phyloP scores from a whole-genome alignment of 164 flowering plant genomes.

The Taxillus chinensis region DNA sequence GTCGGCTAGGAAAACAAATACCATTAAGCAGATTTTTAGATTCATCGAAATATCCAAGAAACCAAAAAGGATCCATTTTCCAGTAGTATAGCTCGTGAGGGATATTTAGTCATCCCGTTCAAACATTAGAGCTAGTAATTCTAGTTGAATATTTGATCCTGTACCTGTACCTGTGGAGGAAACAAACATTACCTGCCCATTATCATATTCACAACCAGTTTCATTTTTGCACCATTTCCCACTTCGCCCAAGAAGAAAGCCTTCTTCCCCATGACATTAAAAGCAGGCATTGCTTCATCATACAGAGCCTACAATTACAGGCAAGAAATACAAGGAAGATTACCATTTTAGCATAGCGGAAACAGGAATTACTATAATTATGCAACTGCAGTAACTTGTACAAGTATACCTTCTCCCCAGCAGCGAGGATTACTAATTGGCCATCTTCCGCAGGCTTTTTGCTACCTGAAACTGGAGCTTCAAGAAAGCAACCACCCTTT shows the following conservation, averaged over 20 bases:
- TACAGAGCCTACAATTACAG: slow-evolving; percentile 46
- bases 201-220: slow-evolving; percentile 95
- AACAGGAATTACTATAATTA: too few relatives aligned
- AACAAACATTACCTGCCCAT: slow-evolving; percentile 74
- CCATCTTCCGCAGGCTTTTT: slow-evolving; percentile 99
- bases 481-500: slow-evolving; percentile 78
- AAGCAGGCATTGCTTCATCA: slow-evolving; percentile 71
- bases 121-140: too few relatives aligned
- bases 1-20: too few relatives aligned
- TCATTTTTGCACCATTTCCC: slow-evolving; percentile 98
- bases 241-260: slow-evolving; percentile 82
- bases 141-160: too few relatives aligned
- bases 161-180: not conserved
- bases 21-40: too few relatives aligned
- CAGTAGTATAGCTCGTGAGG: too few relatives aligned
- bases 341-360: too few relatives aligned
- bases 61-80: too few relatives aligned
- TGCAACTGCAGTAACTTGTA: not conserved
- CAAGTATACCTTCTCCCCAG: slow-evolving; percentile 72
- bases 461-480: slow-evolving; percentile 99
- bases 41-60: too few relatives aligned
- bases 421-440: slow-evolving; percentile 93
- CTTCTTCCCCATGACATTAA: slow-evolving; percentile 83
- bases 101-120: too few relatives aligned
- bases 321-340: not conserved